A percentile compares a stretch with the other conserved stretches of the same genome.
Conservation (phyloP, 2,329 filamentous ascomycete genomes). For the Tricladium varicosporioides region DNA sequence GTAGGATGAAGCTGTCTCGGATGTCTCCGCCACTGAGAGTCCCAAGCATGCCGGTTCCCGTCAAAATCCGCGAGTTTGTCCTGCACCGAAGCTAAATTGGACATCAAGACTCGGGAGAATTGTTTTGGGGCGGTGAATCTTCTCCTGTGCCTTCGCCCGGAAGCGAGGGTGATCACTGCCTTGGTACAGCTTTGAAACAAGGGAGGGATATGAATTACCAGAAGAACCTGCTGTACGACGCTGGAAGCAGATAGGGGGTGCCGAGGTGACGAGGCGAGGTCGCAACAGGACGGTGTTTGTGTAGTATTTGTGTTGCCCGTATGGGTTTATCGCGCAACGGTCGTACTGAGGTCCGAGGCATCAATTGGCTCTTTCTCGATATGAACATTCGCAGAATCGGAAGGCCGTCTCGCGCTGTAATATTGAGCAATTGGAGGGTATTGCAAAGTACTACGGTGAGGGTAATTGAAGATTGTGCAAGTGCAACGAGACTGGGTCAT, state of each 20-base stretch:
- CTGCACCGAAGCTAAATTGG: background rate
- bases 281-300: constrained; percentile 1
- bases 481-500: background rate
- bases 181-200: constrained; percentile 16
- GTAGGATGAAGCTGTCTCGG: background rate
- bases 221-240: constrained; percentile 5
- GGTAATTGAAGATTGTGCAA: constrained; percentile 1
- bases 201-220: constrained; percentile 7
- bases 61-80: background rate
- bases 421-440: background rate
- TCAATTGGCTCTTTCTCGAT: background rate
- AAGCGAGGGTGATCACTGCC: constrained; percentile 13
- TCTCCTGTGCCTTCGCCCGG: no score
- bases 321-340: constrained; percentile 1
- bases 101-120: background rate
- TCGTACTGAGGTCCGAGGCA: background rate
- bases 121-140: background rate
- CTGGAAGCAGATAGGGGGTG: constrained; percentile 7
- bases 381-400: background rate
- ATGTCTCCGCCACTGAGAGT: background rate
- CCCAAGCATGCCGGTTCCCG: background rate
- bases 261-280: background rate
- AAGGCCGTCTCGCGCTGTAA: constrained; percentile 8
- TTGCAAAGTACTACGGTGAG: background rate
- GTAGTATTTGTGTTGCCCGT: background rate